Base-by-base conservation (phyloP, 345 rosid species). In the Hibiscus tridactylites region DNA sequence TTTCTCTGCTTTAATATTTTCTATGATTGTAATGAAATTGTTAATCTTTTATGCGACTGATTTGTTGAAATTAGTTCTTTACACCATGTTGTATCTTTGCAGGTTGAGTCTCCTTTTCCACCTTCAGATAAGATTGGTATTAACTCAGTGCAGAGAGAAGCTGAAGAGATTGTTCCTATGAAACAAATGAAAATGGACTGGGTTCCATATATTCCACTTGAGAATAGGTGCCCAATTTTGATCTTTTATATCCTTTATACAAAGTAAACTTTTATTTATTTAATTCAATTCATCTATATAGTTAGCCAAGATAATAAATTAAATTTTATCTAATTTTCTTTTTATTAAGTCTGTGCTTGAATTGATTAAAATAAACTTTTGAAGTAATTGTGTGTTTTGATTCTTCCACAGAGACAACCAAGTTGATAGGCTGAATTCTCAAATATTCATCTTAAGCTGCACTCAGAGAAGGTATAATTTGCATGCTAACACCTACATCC, bases 101-200 rank as follows among this genome's bases (percentile, higher is more conserved):
- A 96, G 99, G 81, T 96, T 79, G 89, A 76, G 5, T 92, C 98
- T 61, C 95, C 97, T 72, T 85, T 91, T 65, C 95, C 98, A 21
- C 99, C 99, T 71, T 96, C 99, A 63, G 97, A 96, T 83, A 89
- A 89, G 85, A 92, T 96, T 72, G 99, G 96, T 59, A 89, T 96
- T 71, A 96, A 87, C 67, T 96, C 98, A 7, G 97, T 96, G 85
- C 99, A 96, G 79, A 91, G 93, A 81, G 99, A 89, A 81, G 77
- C 74, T 37, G 99, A 96, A 84, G 98, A 92, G 80, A 92, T 92
- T 79, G 73, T 96, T 83, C 98, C 98, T n/a, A 92, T 96, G 99
- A 96, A 86, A 73, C 83, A 88, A 74, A 96, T 96, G 99, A 91
- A 96, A 83, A 96, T 96, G 99, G 97, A 85, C 71, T 92, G 99